A percentile compares a stretch with the other conserved stretches of the same genome.
These are phyloP conservation scores for Ophiostoma himal-ulmi DNA, from an alignment of 2,329 filamentous ascomycete species.

Conservation along the genomic window DNA sequence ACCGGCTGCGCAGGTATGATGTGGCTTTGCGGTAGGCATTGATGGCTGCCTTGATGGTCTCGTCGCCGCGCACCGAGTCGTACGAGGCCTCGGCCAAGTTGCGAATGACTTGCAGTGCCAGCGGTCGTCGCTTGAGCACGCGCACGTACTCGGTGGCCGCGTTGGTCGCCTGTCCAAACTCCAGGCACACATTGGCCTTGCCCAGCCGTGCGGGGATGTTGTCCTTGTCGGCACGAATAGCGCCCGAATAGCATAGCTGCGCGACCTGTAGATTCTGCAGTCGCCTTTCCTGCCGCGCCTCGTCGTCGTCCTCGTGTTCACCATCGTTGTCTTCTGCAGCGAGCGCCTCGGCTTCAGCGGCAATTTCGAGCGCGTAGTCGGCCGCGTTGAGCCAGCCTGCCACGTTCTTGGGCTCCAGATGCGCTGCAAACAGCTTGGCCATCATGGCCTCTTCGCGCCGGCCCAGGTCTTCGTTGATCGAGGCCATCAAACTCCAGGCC, in stretches of 20 bases:
- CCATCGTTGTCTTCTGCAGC: conserved; percentile 27
- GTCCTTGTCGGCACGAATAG: conserved; percentile 51
- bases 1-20: conserved; percentile 33
- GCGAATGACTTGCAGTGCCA: conserved; percentile 50
- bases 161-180: conserved; percentile 47
- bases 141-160: conserved; percentile 54
- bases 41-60: conserved; percentile 40
- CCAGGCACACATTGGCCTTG: conserved; percentile 53
- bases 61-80: conserved; percentile 44
- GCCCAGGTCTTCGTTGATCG: conserved; percentile 56
- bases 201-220: conserved; percentile 54
- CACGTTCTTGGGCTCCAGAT: conserved; percentile 56
- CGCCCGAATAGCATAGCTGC: conserved; percentile 54
- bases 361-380: conserved; percentile 48
- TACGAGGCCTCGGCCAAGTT: conserved; percentile 53
- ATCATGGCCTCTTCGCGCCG: conserved; percentile 52
- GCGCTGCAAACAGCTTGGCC: conserved; percentile 56
- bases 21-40: conserved; percentile 47
- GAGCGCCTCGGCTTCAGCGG: conserved; percentile 37
- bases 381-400: conserved; percentile 55
- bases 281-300: conserved; percentile 25
- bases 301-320: conserved; percentile 38
- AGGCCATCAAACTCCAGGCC: conserved; percentile 58
- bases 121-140: conserved; percentile 47
- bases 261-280: conserved; percentile 48